Conservation (phyloP, 139 green algal species). For the Axilococcus clingmanii region DNA sequence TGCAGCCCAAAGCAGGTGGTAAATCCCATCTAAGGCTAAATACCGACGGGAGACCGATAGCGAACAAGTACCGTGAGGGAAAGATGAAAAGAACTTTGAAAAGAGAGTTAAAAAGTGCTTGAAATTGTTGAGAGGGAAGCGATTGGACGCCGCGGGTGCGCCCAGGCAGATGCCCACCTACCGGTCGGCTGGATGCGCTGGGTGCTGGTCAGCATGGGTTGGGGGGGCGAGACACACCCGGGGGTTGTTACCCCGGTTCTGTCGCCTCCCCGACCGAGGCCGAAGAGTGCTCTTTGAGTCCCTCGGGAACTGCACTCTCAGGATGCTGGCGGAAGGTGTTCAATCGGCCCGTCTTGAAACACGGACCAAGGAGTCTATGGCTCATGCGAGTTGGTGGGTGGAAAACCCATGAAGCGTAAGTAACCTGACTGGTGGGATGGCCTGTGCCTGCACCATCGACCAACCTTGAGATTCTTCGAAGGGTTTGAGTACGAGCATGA, state of each 20-base stretch:
- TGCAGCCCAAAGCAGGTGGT: constrained; percentile 85
- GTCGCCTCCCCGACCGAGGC: constrained; percentile 55
- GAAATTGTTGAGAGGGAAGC: constrained; percentile 76
- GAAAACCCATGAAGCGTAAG: constrained; percentile 85
- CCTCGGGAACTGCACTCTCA: constrained; percentile 58
- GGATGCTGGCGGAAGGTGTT: constrained; percentile 74
- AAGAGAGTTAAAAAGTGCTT: constrained; percentile 94
- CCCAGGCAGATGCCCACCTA: constrained; percentile 56
- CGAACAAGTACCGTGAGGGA: constrained; percentile 94
- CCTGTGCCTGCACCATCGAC: constrained; percentile 76
- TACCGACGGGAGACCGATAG: constrained; percentile 88
- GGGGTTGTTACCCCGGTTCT: constrained; percentile 44
- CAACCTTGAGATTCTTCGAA: constrained; percentile 82
- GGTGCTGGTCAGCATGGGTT: constrained; percentile 78
- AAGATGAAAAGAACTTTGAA: constrained; percentile 97
- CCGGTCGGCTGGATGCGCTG: constrained; percentile 51
- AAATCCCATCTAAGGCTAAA: constrained; percentile 93
- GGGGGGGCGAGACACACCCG: constrained; percentile 48
- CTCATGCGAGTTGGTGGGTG: constrained; percentile 82
- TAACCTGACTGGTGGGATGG: constrained; percentile 76
- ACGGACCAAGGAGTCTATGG: constrained; percentile 95
- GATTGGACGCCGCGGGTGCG: constrained; percentile 38
- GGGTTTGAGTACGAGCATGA: constrained; percentile 81
- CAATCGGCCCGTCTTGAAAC: constrained; percentile 88
- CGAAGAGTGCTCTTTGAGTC: constrained; percentile 46